Percentiles rank a stretch among this genome's conserved stretches.
These are phyloP conservation scores for Coffea canephora DNA, from an alignment of 257 asterid species.

Conservation along the genomic window DNA sequence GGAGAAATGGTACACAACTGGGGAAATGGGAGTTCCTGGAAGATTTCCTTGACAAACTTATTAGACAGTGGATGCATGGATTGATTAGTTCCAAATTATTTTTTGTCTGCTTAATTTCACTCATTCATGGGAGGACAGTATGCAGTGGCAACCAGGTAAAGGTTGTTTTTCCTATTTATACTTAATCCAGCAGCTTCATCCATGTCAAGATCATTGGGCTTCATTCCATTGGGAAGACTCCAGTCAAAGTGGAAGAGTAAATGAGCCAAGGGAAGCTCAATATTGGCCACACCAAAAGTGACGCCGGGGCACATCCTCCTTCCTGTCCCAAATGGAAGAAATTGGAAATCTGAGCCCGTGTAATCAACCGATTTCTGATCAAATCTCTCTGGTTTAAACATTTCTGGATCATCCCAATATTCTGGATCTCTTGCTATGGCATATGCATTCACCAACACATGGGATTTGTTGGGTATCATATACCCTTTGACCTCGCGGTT, in stretches of 20 bases:
- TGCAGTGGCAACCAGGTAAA: not conserved
- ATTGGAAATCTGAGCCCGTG: not conserved
- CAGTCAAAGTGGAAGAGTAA: not conserved
- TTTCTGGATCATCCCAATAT: conserved; percentile 6
- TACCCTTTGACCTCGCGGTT: not conserved
- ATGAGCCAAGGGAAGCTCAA: not conserved
- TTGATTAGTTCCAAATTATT: no score
- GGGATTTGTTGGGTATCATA: not conserved
- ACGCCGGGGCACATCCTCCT: not conserved
- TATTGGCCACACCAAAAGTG: not conserved
- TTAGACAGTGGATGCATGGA: no score
- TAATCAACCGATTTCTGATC: not conserved
- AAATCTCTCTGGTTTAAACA: not conserved
- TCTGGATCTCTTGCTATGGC: not conserved
- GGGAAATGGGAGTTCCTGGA: no score
- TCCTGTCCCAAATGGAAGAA: not conserved
- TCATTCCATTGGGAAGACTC: conserved; percentile 2
- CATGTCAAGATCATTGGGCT: not conserved
- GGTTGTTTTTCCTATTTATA: not conserved
- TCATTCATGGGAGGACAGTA: not conserved
- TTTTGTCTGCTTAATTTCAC: no score
- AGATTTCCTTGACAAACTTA: no score
- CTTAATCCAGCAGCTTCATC: not conserved
- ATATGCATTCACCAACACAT: not conserved
- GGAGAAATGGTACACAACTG: no score